Evolutionary conservation across 331 rosid species (phyloP).

Genomic region (Stylosanthes scabra): DNA sequence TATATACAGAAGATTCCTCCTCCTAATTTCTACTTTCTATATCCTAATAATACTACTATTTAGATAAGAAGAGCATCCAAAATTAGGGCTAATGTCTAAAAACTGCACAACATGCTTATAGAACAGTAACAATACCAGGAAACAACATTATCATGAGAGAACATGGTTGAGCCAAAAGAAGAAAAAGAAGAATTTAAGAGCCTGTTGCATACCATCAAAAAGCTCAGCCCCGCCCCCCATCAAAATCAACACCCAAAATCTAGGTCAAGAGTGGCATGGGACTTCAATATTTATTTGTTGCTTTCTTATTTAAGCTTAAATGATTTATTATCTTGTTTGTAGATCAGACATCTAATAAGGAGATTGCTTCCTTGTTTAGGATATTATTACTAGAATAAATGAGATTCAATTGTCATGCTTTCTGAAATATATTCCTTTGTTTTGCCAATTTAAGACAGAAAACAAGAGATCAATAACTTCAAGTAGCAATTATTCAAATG

Average conservation of each 20-base stretch:
- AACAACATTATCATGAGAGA: too few species aligned
- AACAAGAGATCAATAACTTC: background rate
- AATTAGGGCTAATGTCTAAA: background rate
- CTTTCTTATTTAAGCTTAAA: too few species aligned
- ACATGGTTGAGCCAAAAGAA: too few species aligned
- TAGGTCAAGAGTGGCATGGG: too few species aligned
- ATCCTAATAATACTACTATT: background rate
- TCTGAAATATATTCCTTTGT: background rate
- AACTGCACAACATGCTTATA: background rate
- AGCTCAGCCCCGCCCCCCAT: too few species aligned
- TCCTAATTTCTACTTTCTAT: background rate
- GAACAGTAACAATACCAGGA: background rate
- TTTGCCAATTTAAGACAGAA: background rate
- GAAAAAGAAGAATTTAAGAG: too few species aligned
- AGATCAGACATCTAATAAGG: too few species aligned
- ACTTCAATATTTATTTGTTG: too few species aligned
- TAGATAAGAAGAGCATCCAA: background rate
- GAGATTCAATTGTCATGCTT: background rate
- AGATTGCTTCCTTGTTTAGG: background rate
- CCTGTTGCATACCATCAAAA: too few species aligned
- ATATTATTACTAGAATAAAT: background rate
- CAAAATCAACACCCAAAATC: too few species aligned
- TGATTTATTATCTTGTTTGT: too few species aligned
- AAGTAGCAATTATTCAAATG: constrained; percentile 12
- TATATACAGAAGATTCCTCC: background rate